These are phyloP conservation scores for Torulaspora gathmanii DNA, from an alignment of 805 yeast genomes.

Conservation along the genomic window DNA sequence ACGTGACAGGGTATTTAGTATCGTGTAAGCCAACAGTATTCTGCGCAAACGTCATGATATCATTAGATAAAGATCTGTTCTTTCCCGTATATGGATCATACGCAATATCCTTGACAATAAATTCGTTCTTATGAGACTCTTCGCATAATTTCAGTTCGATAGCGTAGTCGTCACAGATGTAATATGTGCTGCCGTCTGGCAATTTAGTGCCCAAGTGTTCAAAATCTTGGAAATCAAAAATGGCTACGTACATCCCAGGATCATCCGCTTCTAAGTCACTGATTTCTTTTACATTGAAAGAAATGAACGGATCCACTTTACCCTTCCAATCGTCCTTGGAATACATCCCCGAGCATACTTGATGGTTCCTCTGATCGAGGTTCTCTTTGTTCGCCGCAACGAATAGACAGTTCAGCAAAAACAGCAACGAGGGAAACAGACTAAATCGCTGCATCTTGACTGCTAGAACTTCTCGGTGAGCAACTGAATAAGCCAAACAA, in stretches of 20 bases:
- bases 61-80: conserved; percentile 49
- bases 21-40: conserved; percentile 55
- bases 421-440: conserved; percentile 3
- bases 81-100: conserved; percentile 45
- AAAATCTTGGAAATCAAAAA: conserved; percentile 81
- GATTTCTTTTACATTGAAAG: conserved; percentile 41
- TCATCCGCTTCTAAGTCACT: conserved; percentile 31
- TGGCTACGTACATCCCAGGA: conserved; percentile 55
- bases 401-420: conserved; percentile 9
- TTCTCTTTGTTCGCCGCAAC: conserved; percentile 40
- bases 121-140: conserved; percentile 51
- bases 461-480: not conserved
- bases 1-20: conserved; percentile 56
- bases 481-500: not conserved
- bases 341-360: conserved; percentile 87
- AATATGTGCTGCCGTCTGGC: conserved; percentile 45
- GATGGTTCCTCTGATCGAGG: conserved; percentile 50
- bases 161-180: conserved; percentile 72
- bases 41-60: conserved; percentile 54
- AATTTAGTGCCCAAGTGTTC: conserved; percentile 55
- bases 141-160: conserved; percentile 54
- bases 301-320: conserved; percentile 55
- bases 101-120: conserved; percentile 48
- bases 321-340: conserved; percentile 87
- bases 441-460: conserved; percentile 9